Evolutionary conservation across 1,139 yeast genomes (phyloP).

Genomic region (Taphrina confusa): DNA sequence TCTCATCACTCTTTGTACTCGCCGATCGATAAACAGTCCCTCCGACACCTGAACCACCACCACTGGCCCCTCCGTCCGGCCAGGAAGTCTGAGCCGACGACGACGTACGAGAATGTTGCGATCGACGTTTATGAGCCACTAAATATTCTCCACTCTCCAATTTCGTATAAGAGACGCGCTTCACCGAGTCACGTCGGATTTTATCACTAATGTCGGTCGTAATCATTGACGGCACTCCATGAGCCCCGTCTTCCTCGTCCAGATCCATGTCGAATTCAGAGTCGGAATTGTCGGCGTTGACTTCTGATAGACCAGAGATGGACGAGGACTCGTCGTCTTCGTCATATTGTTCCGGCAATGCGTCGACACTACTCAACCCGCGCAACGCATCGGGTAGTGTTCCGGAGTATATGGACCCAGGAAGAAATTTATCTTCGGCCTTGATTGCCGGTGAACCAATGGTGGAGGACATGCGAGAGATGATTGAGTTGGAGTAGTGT

Average conservation of each 20-base stretch:
- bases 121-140: conserved; percentile 8
- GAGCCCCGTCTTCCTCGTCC: background rate
- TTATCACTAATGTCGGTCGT: conserved; percentile 2
- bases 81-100: background rate
- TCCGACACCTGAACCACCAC: too few relatives aligned
- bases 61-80: background rate
- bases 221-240: background rate
- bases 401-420: conserved; percentile 13
- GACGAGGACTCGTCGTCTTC: conserved; percentile 18
- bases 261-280: conserved; percentile 5
- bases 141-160: conserved; percentile 22
- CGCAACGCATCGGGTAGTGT: conserved; percentile 24
- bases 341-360: conserved; percentile 8
- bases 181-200: conserved; percentile 1
- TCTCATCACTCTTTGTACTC: background rate
- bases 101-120: conserved; percentile 3
- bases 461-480: conserved; percentile 16
- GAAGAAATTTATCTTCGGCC: conserved; percentile 5
- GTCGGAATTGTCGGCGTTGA: conserved; percentile 20
- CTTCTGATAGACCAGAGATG: conserved; percentile 10
- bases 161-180: conserved; percentile 14
- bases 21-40: background rate
- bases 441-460: background rate
- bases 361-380: background rate
- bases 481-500: conserved; percentile 25